Conservation (phyloP, 2,329 filamentous ascomycete genomes). For the Fusarium burgessii region DNA sequence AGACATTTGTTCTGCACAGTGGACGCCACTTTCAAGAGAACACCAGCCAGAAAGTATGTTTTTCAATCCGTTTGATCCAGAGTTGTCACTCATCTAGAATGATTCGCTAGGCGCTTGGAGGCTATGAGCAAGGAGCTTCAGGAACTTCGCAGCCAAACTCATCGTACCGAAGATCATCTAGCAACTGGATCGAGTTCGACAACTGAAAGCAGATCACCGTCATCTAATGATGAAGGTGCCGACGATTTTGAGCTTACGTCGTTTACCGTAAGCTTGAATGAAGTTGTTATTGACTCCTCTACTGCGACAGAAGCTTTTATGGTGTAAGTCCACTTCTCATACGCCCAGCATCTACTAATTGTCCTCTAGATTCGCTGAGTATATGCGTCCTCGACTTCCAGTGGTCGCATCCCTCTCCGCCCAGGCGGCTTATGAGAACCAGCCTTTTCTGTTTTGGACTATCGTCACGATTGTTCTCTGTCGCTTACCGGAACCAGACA, state of each 20-base stretch:
- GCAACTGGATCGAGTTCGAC: background rate
- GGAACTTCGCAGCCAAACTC: slow-evolving; percentile 28
- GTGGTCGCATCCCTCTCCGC: slow-evolving; percentile 18
- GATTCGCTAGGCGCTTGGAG: slow-evolving; percentile 21
- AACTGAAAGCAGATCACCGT: background rate
- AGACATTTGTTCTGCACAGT: slow-evolving; percentile 39
- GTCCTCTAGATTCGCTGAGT: slow-evolving; percentile 19
- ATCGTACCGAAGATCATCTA: slow-evolving; percentile 12
- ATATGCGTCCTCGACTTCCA: slow-evolving; percentile 34
- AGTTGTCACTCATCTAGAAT: accelerated
- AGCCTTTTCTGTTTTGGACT: slow-evolving; percentile 39
- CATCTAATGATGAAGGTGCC: background rate
- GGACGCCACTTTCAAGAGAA: slow-evolving; percentile 34
- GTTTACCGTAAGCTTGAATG: slow-evolving; percentile 4
- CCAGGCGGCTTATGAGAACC: background rate
- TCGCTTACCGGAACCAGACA: background rate
- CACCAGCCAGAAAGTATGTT: slow-evolving; percentile 33
- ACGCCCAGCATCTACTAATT: background rate
- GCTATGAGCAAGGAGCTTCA: slow-evolving; percentile 39
- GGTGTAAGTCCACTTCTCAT: background rate
- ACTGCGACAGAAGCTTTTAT: slow-evolving; percentile 18
- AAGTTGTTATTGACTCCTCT: slow-evolving; percentile 1
- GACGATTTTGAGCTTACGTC: slow-evolving; percentile 25
- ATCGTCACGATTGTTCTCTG: slow-evolving; percentile 25
- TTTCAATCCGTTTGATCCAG: background rate